Evolutionary conservation across 257 asterid species (phyloP), one percentile per base, ranked within the genome.

Genomic region (Linaria vulgaris): DNA sequence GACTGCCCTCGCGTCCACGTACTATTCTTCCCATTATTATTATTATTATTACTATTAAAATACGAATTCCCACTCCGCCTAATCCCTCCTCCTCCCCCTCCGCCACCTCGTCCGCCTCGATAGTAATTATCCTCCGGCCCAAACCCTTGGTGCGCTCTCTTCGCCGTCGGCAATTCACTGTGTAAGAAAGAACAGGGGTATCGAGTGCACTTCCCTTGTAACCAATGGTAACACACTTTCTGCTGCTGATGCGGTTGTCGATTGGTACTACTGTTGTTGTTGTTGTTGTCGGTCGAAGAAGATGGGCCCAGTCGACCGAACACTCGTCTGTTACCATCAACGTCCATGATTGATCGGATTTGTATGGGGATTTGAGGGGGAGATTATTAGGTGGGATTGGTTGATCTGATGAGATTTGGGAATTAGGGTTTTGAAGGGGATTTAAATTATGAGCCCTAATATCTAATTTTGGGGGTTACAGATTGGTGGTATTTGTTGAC

Each of bases 141-240:
- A 39, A 80, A 83, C 65, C 94, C 94, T 69, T 82, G 88, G 57
- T 87, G 81, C 0, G 86, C 69, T 67, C 97, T 79, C 76, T 92
- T 92, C 5, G 85, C 86, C 30, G 72, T 22, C n/a, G 88, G 83
- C 63, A 84, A 54, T 64, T 94, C 99, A 24, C 83, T 74, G 80
- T 94, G 99, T 51, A 88, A 27, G 43, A 41, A 94, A 9, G 86
- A 87, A 69, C 97, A 90, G 12, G 95, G 95, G 67, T 1, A 73
- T 61, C 96, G 77, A 20, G 65, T 79, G 72, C 99, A 94, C 84
- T 82, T 86, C 1, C 99, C 99, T 57, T 82, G 90, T 61, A 88
- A 75, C 99, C 99, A 90, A 70, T 78, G 69, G 72, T 50, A 78
- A 56, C 97, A 94, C 6, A 94, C 96, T 71, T 84, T 90, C 59